A percentile compares a stretch with the other conserved stretches of the same genome.
Conservation (phyloP, 2,329 filamentous ascomycete species). For the Fusarium sublunatum region DNA sequence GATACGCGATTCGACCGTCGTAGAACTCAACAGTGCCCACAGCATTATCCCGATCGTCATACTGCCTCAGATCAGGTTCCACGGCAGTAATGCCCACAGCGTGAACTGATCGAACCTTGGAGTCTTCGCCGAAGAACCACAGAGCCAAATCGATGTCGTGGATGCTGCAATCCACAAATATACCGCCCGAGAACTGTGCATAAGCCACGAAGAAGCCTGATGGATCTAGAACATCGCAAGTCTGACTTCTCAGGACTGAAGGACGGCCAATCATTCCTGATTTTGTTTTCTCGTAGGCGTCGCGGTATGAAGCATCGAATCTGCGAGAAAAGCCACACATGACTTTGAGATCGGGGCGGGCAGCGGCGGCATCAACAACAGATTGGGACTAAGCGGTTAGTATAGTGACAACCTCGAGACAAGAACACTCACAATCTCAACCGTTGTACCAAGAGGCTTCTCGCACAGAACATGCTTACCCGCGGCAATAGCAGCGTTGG, state of each 20-base stretch:
- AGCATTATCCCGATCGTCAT: conserved; percentile 49
- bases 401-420: not conserved
- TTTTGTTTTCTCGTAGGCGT: conserved; percentile 65
- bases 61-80: conserved; percentile 43
- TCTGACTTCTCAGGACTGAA: conserved; percentile 71
- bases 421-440: conserved; percentile 32
- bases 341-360: conserved; percentile 69
- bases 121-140: conserved; percentile 48
- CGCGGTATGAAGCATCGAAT: conserved; percentile 73
- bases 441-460: conserved; percentile 68
- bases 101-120: conserved; percentile 43
- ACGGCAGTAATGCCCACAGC: conserved; percentile 47
- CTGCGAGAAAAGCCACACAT: conserved; percentile 55
- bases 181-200: conserved; percentile 72
- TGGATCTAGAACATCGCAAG: conserved; percentile 73
- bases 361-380: conserved; percentile 29
- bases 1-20: conserved; percentile 71
- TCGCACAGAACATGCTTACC: conserved; percentile 69
- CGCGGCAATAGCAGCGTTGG: conserved; percentile 65
- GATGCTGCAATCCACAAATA: conserved; percentile 76
- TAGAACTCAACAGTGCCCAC: conserved; percentile 73
- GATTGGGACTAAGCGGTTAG: conserved; percentile 11
- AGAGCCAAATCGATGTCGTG: conserved; percentile 67
- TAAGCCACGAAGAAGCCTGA: conserved; percentile 75
- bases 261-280: conserved; percentile 68